Evolutionary conservation across 768 basidiomycete genomes (phyloP).

Genomic region (Rhizopogon vinicolor): DNA sequence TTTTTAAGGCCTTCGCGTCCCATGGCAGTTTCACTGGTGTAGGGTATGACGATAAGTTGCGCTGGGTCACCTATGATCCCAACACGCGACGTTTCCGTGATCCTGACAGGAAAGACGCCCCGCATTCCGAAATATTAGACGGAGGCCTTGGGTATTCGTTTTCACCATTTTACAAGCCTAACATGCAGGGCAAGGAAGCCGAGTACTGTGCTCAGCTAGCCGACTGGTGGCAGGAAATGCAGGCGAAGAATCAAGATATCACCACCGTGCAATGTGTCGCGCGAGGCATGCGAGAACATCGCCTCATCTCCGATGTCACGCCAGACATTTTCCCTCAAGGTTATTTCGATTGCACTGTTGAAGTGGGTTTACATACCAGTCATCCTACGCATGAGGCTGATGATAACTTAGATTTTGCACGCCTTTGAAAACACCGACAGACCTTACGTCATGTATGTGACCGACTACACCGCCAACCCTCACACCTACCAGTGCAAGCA

Average conservation of each 20-base stretch:
- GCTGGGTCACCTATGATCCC: constrained; percentile 53
- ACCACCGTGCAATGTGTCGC: constrained; percentile 9
- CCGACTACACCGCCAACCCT: constrained; percentile 55
- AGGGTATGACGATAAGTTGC: constrained; percentile 42
- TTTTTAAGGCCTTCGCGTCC: constrained; percentile 28
- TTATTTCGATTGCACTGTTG: constrained; percentile 61
- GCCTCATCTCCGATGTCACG: constrained; percentile 45
- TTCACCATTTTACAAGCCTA: constrained; percentile 42
- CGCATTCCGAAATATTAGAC: constrained; percentile 26
- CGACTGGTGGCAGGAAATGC: constrained; percentile 45
- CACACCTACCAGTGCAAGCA: constrained; percentile 27
- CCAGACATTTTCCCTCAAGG: constrained; percentile 40
- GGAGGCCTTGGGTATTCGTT: constrained; percentile 33
- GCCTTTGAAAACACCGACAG: constrained; percentile 33
- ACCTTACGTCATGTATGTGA: constrained; percentile 51
- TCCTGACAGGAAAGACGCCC: constrained; percentile 32
- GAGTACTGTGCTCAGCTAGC: constrained; percentile 38
- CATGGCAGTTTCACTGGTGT: constrained; percentile 30
- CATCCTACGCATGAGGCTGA: background rate
- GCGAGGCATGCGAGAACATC: constrained; percentile 31
- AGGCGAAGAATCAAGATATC: constrained; percentile 15
- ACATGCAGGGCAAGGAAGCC: constrained; percentile 30
- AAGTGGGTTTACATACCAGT: constrained; percentile 36
- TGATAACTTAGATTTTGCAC: constrained; percentile 41
- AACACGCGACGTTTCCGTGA: constrained; percentile 32